These are phyloP conservation scores for Alternaria ventricosa DNA, from an alignment of 2,329 filamentous ascomycete genomes.

Conservation along the genomic window DNA sequence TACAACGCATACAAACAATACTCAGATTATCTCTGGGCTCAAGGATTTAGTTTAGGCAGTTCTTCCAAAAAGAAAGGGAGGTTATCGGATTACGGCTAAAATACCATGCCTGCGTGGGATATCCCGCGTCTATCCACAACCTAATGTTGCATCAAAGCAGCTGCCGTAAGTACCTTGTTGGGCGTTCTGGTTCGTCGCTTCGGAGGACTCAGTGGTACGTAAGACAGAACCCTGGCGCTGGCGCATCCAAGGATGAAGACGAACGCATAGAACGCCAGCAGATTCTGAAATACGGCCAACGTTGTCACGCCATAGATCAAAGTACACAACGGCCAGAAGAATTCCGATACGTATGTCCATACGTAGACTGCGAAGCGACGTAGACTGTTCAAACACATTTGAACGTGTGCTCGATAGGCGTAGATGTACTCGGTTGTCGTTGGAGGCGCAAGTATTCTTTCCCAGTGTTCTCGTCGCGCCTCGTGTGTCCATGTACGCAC, in stretches of 20 bases:
- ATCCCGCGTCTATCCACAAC: not conserved
- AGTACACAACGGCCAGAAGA: constrained; percentile 14
- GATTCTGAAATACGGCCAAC: constrained; percentile 9
- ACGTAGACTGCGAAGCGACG: not conserved
- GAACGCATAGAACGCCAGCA: constrained; percentile 10
- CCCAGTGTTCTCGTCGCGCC: constrained; percentile 11
- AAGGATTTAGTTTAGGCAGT: not conserved
- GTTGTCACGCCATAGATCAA: constrained; percentile 12
- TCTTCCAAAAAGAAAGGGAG: not conserved
- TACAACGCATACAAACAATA: not conserved
- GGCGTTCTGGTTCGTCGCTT: not conserved
- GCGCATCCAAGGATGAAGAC: constrained; percentile 11
- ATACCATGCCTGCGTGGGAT: not conserved
- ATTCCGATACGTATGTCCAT: constrained; percentile 2
- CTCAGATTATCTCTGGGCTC: not conserved
- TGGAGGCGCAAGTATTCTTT: constrained; percentile 7
- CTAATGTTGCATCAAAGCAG: not conserved
- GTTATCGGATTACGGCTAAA: not conserved
- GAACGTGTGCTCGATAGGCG: not conserved
- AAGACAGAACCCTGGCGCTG: constrained; percentile 1
- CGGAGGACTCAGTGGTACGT: not conserved
- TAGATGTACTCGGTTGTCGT: constrained; percentile 1
- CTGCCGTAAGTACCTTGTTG: not conserved
- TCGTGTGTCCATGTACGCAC: not conserved
- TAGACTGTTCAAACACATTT: not conserved